A percentile compares a stretch with the other conserved stretches of the same genome.
Evolutionary conservation across 805 yeast species (phyloP).

Genomic region (Starmerella ratchasimensis): DNA sequence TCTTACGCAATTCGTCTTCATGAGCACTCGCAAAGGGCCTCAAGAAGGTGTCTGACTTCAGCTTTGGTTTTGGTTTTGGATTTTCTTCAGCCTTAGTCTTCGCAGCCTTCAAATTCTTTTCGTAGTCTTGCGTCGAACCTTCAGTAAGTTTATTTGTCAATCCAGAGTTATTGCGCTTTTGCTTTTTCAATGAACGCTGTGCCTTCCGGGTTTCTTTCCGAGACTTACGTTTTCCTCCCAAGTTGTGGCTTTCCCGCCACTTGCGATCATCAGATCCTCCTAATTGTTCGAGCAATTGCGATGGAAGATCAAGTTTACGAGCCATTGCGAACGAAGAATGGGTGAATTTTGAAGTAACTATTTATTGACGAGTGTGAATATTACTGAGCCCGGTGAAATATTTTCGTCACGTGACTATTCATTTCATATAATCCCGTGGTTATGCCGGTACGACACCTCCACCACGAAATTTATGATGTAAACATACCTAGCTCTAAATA

Average conservation of each 20-base stretch:
- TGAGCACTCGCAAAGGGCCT: conserved; percentile 27
- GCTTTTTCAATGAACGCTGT: conserved; percentile 14
- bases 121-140: neutral
- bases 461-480: too few species aligned
- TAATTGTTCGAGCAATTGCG: conserved; percentile 12
- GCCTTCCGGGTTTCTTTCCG: conserved; percentile 19
- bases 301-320: conserved; percentile 15
- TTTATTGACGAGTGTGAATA: too few species aligned
- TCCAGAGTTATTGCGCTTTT: conserved; percentile 2
- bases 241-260: conserved; percentile 20
- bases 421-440: too few species aligned
- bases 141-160: too few species aligned
- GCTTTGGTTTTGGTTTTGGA: conserved; percentile 12
- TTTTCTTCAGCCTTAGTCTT: conserved; percentile 1
- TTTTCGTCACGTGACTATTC: too few species aligned
- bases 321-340: neutral
- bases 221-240: conserved; percentile 10
- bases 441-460: too few species aligned
- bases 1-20: conserved; percentile 36
- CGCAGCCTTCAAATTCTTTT: conserved; percentile 2
- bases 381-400: too few species aligned
- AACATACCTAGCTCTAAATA: too few species aligned
- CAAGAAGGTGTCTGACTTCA: conserved; percentile 7
- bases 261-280: conserved; percentile 10
- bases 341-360: too few species aligned